Evolutionary conservation across 306 rosid species (phyloP), one percentile per base, ranked within the genome.

Genomic region (Sophora flavescens): DNA sequence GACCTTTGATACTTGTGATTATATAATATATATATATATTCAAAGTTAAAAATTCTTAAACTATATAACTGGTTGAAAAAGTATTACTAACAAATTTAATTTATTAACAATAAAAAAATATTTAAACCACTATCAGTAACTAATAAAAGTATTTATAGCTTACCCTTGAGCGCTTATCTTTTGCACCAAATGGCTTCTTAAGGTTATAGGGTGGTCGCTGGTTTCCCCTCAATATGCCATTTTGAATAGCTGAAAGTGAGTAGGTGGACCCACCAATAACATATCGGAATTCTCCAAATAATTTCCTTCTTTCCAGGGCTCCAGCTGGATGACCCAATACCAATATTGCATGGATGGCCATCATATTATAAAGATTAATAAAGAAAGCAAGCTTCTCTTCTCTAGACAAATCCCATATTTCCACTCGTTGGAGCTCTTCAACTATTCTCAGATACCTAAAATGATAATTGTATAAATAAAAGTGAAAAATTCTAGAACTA

Each of bases 371-470:
- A 52, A 95, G 96, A 89, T 95, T 95, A 76, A 95, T 86, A 69
- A 90, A 95, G 91, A 95, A 95, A 57, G 98, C 88, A 69, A 95
- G 95, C 76, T 84, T 92, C 80, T 95, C 96, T 79, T 95, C 98
- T 85, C 97, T 93, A 26, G 91, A 39, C 78, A 87, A 63, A 32
- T 84, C 86, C 65, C 75, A 86, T 65, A 89, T 62, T 85, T 95
- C 93, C 22, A 89, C 98, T 81, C 98, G 85, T 84, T 94, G 97
- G 60, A 94, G 96, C 92, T 92, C 98, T 82, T 90, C 96, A 6
- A 90, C 89, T 70, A 79, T 90, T 90, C 98, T 92, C 91, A 90
- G 71, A 77, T 89, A 95, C 87, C 98, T 95, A 74, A 47, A 84
- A 83, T 54, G 57, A 73, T 12, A 66, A 47, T 52, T 64, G 51